Percentiles rank a stretch among this genome's conserved stretches.
Conservation (phyloP, 306 rosid species). For the Trichosanthes cucumerina region DNA sequence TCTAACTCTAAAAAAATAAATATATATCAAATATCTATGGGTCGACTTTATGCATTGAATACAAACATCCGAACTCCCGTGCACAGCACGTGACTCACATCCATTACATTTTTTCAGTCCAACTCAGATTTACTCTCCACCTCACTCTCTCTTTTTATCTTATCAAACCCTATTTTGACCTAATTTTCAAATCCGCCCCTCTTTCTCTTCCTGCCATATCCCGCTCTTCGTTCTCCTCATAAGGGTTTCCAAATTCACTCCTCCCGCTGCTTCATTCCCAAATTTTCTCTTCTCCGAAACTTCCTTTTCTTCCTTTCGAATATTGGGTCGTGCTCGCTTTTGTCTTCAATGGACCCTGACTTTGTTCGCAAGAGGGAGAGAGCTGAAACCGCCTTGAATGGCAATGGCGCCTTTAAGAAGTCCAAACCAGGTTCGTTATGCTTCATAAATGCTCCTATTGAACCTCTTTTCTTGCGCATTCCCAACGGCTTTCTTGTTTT, state of each 20-base stretch:
- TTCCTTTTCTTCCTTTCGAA: not conserved
- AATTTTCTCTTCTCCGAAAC: not conserved
- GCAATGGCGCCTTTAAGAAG: constrained; percentile 67
- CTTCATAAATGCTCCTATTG: not conserved
- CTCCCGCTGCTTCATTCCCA: not conserved
- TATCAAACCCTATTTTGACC: constrained; percentile 6
- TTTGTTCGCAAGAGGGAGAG: constrained; percentile 60
- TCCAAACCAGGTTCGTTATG: constrained; percentile 43
- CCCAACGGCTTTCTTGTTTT: not conserved
- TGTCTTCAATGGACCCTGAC: constrained; percentile 34
- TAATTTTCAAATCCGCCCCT: constrained; percentile 8
- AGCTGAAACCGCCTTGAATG: constrained; percentile 45
- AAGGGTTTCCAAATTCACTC: not conserved
- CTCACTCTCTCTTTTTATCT: not conserved
- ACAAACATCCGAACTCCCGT: not conserved
- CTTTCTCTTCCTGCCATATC: not conserved
- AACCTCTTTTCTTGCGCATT: not conserved
- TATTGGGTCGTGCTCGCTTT: not conserved
- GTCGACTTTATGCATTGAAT: too few species aligned
- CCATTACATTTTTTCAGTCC: not conserved
- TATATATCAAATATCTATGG: too few species aligned
- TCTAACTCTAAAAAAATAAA: too few species aligned
- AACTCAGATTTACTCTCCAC: not conserved
- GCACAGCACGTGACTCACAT: not conserved
- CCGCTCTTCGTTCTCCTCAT: not conserved